These are phyloP conservation scores for Zygosaccharomyces pseudorouxii DNA, from an alignment of 805 yeast species.

Conservation along the genomic window DNA sequence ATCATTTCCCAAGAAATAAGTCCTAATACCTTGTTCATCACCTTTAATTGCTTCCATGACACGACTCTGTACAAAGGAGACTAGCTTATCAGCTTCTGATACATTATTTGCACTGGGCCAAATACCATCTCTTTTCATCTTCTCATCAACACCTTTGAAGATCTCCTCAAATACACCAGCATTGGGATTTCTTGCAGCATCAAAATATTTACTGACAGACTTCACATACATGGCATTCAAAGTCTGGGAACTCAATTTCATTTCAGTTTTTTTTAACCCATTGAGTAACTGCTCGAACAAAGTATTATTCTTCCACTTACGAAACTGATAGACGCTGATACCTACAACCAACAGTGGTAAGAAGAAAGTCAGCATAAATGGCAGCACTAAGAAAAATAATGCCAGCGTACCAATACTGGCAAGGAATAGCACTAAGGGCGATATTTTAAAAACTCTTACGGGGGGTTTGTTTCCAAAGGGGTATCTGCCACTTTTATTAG, in stretches of 20 bases:
- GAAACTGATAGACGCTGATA: slow-evolving; percentile 24
- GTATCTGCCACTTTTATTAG: not conserved
- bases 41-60: slow-evolving; percentile 23
- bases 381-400: slow-evolving; percentile 15
- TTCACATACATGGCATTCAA: slow-evolving; percentile 16
- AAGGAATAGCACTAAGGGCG: slow-evolving; percentile 14
- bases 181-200: slow-evolving; percentile 2
- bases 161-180: slow-evolving; percentile 7
- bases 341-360: slow-evolving; percentile 24
- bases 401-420: slow-evolving; percentile 15
- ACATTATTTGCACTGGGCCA: slow-evolving; percentile 6
- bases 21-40: slow-evolving; percentile 24
- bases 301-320: slow-evolving; percentile 20
- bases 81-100: slow-evolving; percentile 8
- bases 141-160: slow-evolving; percentile 8
- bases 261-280: slow-evolving; percentile 15
- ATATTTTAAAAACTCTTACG: slow-evolving; percentile 11
- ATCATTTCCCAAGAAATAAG: slow-evolving; percentile 18
- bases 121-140: slow-evolving; percentile 8
- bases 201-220: slow-evolving; percentile 6
- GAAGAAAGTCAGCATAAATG: slow-evolving; percentile 19
- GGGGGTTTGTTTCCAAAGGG: slow-evolving; percentile 8
- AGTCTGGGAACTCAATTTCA: slow-evolving; percentile 15
- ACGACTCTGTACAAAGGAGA: slow-evolving; percentile 9
- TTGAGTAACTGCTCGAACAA: slow-evolving; percentile 16